These are phyloP conservation scores for Vitis hybrid DNA, from an alignment of 177 flowering plant genomes.

Conservation along the genomic window DNA sequence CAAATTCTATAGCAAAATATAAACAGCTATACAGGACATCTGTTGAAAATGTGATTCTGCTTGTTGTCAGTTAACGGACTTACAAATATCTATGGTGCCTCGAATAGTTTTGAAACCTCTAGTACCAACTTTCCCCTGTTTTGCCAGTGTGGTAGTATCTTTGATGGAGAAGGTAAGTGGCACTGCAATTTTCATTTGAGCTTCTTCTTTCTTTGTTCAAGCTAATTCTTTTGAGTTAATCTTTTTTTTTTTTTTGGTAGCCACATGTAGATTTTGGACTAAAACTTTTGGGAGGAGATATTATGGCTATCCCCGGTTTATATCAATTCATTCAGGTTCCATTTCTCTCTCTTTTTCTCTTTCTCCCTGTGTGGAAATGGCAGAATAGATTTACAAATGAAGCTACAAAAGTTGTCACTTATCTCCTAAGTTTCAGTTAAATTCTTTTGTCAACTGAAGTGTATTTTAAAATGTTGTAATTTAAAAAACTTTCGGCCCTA, in stretches of 20 bases:
- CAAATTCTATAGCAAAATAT: background rate
- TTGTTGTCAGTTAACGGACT: conserved; percentile 55
- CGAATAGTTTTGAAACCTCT: conserved; percentile 72
- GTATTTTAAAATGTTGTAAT: too few species aligned
- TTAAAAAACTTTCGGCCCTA: too few species aligned
- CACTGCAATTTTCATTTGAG: background rate
- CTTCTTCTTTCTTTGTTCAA: background rate
- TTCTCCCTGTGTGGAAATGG: background rate
- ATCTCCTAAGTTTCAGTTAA: too few species aligned
- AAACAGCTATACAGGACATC: background rate
- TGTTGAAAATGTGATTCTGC: background rate
- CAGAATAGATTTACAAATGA: too few species aligned
- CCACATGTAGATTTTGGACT: conserved; percentile 34
- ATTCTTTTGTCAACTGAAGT: too few species aligned
- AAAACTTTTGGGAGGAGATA: conserved; percentile 25
- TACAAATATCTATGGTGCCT: conserved; percentile 61
- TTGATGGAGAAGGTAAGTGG: conserved; percentile 67
- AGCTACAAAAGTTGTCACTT: too few species aligned
- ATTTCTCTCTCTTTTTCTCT: background rate
- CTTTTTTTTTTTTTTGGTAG: conserved; percentile 6
- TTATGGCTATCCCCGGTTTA: conserved; percentile 29
- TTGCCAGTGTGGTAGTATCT: conserved; percentile 54
- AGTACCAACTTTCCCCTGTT: conserved; percentile 81
- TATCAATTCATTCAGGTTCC: conserved; percentile 32
- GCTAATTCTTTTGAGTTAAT: background rate